Base-by-base conservation (phyloP, 2,329 filamentous ascomycete species). In the Verticillium tricorpus region DNA sequence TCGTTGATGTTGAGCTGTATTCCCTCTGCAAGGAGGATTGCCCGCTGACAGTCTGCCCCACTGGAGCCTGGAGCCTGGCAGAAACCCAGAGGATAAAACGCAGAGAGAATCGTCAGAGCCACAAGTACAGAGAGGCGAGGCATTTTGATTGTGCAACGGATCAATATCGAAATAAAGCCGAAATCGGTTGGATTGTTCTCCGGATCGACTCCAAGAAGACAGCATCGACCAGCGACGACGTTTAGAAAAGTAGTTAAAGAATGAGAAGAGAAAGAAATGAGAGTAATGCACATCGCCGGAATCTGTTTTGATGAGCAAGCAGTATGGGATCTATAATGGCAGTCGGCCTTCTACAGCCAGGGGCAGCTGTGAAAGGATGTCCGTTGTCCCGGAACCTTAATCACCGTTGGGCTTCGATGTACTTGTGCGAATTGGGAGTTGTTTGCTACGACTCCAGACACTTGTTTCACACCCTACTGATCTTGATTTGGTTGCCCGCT, bases 1-100 rank as follows among this genome's bases (percentile, higher is more conserved):
- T 63, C 37, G 59, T 56, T 54, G 45, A 64, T 64, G 45, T 64
- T 64, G 52, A 64, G 59, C 2, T 62, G 59, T 5, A 64, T 64
- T 8, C 63, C 63, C 2, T 60, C 63, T 1, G 63, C 63, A 2
- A 64, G 62, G 35, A 64, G 63, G 40, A 63, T 63, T 2, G 63
- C 63, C 45, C 45, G 45, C 19, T 52, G 45, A 14, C 45, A 52
- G 8, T 22, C 45, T 4, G 45, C n/a, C 8, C 17, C 39, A n/a
- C 5, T 19, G 45, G 45, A 52, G 19, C 19, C 45, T 8, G 45
- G 11, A 19, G 45, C 45, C 19, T 52, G 45, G 1, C 19, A 22
- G 6, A 19, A 52, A 19, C 3, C 45, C 3, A 52, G 45, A 52
- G n/a, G 19, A 14, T n/a, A 22, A 9, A 22, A 9, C 3, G 19